Conservation (phyloP, 23 red algal genomes). For the Gracilaria gracilis region DNA sequence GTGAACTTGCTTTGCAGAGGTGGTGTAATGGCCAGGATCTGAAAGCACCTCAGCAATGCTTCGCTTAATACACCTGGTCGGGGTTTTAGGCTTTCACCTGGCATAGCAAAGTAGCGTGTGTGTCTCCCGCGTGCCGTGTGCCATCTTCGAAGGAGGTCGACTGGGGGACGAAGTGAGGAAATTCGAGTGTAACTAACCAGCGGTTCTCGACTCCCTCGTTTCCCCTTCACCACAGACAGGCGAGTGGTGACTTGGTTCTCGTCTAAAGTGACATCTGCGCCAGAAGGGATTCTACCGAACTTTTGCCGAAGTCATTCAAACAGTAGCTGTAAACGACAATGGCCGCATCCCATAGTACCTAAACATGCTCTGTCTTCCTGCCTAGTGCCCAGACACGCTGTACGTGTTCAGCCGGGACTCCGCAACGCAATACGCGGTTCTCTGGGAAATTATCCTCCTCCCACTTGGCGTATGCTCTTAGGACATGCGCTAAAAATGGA, state of each 20-base stretch:
- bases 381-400: constrained; percentile 35
- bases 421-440: background rate
- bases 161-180: background rate
- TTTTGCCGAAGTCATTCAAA: constrained; percentile 30
- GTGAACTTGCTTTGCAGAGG: background rate
- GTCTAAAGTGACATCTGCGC: background rate
- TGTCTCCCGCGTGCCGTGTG: background rate
- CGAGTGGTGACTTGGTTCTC: background rate
- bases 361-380: background rate
- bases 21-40: background rate
- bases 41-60: background rate
- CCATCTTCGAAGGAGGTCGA: constrained; percentile 16
- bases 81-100: background rate
- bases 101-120: constrained; percentile 25
- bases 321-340: constrained; percentile 1
- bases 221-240: constrained; percentile 11
- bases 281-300: constrained; percentile 1
- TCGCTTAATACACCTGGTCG: background rate
- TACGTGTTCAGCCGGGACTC: background rate
- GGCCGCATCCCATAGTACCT: background rate
- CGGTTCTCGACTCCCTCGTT: background rate
- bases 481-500: constrained; percentile 10
- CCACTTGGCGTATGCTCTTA: background rate
- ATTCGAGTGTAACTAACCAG: background rate
- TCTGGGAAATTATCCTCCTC: constrained; percentile 1